A percentile compares a stretch with the other conserved stretches of the same genome.
Evolutionary conservation across 2,329 filamentous ascomycete species (phyloP).

Genomic region (Nigrospora osmanthi): DNA sequence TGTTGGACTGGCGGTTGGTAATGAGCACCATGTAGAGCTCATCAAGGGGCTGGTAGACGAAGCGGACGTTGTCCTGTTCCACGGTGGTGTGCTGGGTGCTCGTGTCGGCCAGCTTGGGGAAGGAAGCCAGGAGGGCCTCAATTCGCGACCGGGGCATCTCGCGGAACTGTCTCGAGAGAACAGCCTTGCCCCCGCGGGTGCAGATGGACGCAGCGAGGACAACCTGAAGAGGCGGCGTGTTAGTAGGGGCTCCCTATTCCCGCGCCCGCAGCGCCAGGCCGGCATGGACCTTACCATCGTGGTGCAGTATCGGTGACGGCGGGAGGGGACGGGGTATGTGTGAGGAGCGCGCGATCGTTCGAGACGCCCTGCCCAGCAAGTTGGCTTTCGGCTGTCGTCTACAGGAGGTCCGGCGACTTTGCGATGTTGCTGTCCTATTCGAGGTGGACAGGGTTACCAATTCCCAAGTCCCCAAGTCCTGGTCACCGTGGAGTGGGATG

Average conservation of each 20-base stretch:
- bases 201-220: slow-evolving; percentile 98
- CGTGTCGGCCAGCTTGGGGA: slow-evolving; percentile 93
- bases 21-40: slow-evolving; percentile 99
- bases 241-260: background rate
- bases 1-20: slow-evolving; percentile 98
- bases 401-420: no score
- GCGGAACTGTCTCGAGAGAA: slow-evolving; percentile 94
- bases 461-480: no score
- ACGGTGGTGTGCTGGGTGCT: slow-evolving; percentile 97
- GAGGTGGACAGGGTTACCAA: no score
- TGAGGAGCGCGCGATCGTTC: no score
- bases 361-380: no score
- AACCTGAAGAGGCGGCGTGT: slow-evolving; percentile 51
- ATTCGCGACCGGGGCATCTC: slow-evolving; percentile 96
- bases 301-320: no score
- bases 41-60: slow-evolving; percentile 97
- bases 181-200: slow-evolving; percentile 95
- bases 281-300: background rate
- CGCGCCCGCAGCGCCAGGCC: no score
- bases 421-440: no score
- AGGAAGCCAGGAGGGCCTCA: slow-evolving; percentile 91
- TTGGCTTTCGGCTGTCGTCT: no score
- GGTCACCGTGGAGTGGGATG: background rate
- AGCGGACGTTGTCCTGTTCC: slow-evolving; percentile 98
- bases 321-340: no score